Conservation (phyloP, 257 asterid species). For the Avicennia marina region DNA sequence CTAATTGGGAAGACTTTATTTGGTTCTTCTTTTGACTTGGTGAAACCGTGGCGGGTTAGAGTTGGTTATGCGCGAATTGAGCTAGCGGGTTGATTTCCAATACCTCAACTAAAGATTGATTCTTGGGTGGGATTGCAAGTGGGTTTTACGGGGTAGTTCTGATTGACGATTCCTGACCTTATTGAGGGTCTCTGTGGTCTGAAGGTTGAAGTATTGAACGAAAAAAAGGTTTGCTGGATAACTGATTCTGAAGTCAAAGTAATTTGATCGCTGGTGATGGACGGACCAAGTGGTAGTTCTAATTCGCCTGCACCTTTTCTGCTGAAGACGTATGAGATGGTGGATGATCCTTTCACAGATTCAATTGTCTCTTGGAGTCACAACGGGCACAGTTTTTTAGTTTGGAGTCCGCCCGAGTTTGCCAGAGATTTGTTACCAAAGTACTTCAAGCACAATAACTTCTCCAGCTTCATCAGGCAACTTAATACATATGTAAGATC, state of each 20-base stretch:
- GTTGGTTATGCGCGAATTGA: too few species aligned
- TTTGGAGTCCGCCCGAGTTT: slow-evolving; percentile 86
- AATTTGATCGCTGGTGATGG: slow-evolving; percentile 37
- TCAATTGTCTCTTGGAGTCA: slow-evolving; percentile 70
- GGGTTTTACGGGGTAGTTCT: slow-evolving; percentile 6
- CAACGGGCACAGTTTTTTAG: slow-evolving; percentile 58
- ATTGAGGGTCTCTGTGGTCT: neutral
- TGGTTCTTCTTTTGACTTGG: neutral
- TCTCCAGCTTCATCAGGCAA: slow-evolving; percentile 88
- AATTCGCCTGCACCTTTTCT: slow-evolving; percentile 80
- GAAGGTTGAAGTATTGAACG: slow-evolving; percentile 5
- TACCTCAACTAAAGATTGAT: slow-evolving; percentile 4
- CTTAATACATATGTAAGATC: slow-evolving; percentile 83
- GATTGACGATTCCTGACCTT: slow-evolving; percentile 1
- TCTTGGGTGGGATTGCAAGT: neutral
- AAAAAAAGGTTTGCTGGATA: neutral
- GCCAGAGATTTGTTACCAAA: slow-evolving; percentile 75
- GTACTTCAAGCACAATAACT: slow-evolving; percentile 86
- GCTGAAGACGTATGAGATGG: slow-evolving; percentile 77
- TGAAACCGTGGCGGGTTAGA: neutral
- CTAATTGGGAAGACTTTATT: neutral
- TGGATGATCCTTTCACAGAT: slow-evolving; percentile 55
- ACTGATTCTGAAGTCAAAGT: too few species aligned
- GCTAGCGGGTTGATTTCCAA: too few species aligned
- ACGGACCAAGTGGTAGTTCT: slow-evolving; percentile 52